Evolutionary conservation across 768 basidiomycete species (phyloP).

Genomic region (Cystobasidium ongulense): DNA sequence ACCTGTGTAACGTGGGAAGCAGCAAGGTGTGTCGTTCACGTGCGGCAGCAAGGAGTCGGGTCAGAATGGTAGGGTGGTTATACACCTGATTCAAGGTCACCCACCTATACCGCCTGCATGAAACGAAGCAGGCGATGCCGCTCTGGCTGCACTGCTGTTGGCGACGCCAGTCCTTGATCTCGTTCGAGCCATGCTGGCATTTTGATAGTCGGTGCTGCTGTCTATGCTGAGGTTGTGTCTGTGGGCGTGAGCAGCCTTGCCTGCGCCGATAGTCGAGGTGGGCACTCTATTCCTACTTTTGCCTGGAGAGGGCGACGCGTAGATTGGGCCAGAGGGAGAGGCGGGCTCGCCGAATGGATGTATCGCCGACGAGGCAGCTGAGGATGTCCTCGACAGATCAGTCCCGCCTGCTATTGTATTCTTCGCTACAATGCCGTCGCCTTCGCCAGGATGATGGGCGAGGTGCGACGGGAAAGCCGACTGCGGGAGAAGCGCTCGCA

Average conservation of each 20-base stretch:
- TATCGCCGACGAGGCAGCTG: neutral
- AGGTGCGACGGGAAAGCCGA: neutral
- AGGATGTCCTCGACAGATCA: neutral
- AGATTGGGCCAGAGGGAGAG: neutral
- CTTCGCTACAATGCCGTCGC: neutral
- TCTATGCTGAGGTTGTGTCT: neutral
- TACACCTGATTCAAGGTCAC: too few relatives aligned
- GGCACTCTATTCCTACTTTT: neutral
- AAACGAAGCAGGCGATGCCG: neutral
- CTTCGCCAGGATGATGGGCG: neutral
- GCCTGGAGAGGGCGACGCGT: neutral
- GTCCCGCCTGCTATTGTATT: neutral
- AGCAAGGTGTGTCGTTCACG: neutral
- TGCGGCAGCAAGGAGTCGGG: neutral
- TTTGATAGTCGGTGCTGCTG: neutral
- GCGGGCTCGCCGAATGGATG: neutral
- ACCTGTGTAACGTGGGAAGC: neutral
- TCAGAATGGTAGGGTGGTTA: too few relatives aligned
- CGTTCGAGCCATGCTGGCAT: neutral
- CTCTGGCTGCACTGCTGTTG: neutral
- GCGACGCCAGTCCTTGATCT: neutral
- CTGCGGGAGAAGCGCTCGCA: neutral
- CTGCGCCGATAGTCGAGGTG: neutral
- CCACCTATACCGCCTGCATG: slow-evolving; percentile 2
- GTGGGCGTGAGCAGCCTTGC: neutral